These are phyloP conservation scores for Gossypium arboreum DNA, from an alignment of 345 rosid species.

Conservation along the genomic window DNA sequence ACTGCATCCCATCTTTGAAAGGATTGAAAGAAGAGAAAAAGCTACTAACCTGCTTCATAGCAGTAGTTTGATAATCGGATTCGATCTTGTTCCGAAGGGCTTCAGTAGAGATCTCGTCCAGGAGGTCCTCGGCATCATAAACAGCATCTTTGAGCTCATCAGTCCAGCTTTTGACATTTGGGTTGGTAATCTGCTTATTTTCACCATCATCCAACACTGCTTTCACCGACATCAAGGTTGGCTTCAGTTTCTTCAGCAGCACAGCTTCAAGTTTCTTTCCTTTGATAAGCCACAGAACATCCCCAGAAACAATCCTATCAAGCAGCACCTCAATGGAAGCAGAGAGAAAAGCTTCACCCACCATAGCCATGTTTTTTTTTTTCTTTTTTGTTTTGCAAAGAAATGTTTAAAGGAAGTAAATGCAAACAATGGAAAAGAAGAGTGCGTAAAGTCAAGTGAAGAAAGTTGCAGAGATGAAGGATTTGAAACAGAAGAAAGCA, in stretches of 20 bases:
- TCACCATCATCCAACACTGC: conserved; percentile 19
- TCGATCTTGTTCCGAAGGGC: neutral
- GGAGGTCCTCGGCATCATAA: neutral
- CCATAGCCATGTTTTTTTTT: neutral
- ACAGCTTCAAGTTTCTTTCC: neutral
- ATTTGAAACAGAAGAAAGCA: no score
- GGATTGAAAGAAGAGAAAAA: neutral
- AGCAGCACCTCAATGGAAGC: conserved; percentile 19
- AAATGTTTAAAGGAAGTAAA: no score
- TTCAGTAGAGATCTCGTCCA: neutral
- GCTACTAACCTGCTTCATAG: neutral
- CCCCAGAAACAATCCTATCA: conserved; percentile 1
- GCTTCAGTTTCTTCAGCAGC: conserved; percentile 11
- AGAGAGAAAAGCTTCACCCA: conserved; percentile 13
- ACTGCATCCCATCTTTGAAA: neutral
- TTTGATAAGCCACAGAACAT: neutral
- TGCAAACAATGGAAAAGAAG: no score
- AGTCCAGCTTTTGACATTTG: conserved; percentile 9
- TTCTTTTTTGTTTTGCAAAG: no score
- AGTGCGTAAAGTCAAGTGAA: no score
- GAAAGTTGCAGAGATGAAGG: no score
- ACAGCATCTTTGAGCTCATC: conserved; percentile 18
- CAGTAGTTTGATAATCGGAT: neutral
- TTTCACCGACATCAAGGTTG: neutral
- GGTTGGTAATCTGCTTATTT: conserved; percentile 16